A percentile compares a stretch with the other conserved stretches of the same genome.
Evolutionary conservation across 257 asterid species (phyloP).

Genomic region (Solanum neorickii): DNA sequence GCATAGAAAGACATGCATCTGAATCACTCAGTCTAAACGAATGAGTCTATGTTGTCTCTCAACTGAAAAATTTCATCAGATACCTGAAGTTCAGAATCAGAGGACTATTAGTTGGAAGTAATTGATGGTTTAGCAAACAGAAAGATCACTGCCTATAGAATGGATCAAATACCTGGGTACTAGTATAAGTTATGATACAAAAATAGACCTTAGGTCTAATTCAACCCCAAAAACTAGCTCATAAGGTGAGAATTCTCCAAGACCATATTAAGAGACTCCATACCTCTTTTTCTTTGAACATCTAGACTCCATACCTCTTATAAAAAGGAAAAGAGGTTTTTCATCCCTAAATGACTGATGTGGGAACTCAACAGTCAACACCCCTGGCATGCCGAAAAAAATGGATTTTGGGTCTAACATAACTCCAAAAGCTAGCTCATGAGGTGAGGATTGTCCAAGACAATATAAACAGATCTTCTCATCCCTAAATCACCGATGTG

Average conservation of each 20-base stretch:
- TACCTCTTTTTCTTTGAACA: background rate
- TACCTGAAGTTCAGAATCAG: background rate
- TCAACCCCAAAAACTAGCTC: background rate
- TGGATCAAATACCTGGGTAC: background rate
- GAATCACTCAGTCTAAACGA: background rate
- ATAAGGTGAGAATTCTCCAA: background rate
- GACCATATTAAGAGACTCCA: background rate
- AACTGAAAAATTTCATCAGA: background rate
- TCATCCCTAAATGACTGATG: background rate
- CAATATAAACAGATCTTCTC: background rate
- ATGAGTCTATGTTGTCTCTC: background rate
- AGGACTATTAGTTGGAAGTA: background rate
- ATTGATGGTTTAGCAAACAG: background rate
- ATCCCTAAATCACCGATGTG: background rate
- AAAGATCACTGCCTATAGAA: background rate
- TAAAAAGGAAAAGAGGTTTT: background rate
- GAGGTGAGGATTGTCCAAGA: background rate
- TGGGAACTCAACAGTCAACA: background rate
- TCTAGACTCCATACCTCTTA: background rate
- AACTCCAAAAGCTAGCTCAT: background rate
- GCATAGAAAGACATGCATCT: background rate
- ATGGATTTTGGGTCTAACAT: background rate
- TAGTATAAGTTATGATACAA: background rate
- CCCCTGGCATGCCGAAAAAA: background rate
- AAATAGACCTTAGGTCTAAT: background rate